Conservation (phyloP, 345 rosid species). For the Gossypium arboreum region DNA sequence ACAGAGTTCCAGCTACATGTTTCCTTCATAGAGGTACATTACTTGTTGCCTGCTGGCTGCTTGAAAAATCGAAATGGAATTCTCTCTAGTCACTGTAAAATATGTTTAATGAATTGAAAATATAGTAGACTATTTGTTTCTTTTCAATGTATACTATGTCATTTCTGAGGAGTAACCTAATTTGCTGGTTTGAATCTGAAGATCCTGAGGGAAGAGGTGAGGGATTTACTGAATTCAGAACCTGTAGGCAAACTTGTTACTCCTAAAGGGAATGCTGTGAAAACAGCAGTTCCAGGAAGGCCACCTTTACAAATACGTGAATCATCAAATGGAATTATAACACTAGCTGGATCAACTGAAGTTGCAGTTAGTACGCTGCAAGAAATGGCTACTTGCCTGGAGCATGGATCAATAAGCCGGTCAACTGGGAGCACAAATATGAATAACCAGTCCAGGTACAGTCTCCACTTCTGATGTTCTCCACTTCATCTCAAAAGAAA, state of each 20-base stretch:
- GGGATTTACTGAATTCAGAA: slow-evolving; percentile 63
- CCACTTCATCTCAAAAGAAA: background rate
- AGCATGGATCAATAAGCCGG: slow-evolving; percentile 72
- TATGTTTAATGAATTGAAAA: background rate
- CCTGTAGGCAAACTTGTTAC: slow-evolving; percentile 36
- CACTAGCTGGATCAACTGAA: slow-evolving; percentile 70
- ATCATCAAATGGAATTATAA: slow-evolving; percentile 70
- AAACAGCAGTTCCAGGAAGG: slow-evolving; percentile 46
- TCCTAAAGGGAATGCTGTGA: slow-evolving; percentile 51
- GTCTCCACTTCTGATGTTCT: slow-evolving; percentile 6
- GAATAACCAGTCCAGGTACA: slow-evolving; percentile 78
- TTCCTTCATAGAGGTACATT: slow-evolving; percentile 75
- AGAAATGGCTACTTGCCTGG: slow-evolving; percentile 77
- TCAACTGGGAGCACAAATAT: slow-evolving; percentile 87
- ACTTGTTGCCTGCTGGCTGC: background rate
- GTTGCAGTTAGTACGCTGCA: slow-evolving; percentile 50
- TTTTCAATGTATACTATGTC: background rate
- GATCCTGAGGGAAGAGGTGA: slow-evolving; percentile 84
- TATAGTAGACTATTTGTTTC: background rate
- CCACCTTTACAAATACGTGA: slow-evolving; percentile 74
- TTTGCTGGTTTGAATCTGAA: slow-evolving; percentile 29
- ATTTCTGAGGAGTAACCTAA: slow-evolving; percentile 18
- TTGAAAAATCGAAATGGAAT: background rate
- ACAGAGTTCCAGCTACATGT: slow-evolving; percentile 66
- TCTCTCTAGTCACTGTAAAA: background rate